phyloP scores from a whole-genome alignment of 345 rosid genomes.

The Populus ilicifolia region DNA sequence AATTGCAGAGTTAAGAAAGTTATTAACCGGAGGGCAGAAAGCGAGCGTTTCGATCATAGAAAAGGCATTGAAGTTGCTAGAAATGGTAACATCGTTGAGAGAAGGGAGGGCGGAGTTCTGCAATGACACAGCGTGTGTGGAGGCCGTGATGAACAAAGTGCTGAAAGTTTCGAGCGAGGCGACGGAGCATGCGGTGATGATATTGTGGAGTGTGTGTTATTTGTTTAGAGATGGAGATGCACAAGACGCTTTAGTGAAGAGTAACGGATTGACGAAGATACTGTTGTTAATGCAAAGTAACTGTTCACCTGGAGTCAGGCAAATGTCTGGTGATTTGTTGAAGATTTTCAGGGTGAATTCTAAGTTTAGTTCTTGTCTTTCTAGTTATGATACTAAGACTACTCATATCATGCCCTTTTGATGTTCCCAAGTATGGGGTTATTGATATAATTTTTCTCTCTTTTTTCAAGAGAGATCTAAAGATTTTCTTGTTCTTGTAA shows the following conservation, averaged over 20 bases:
- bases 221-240: slow-evolving; percentile 58
- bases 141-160: slow-evolving; percentile 60
- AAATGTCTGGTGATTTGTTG: slow-evolving; percentile 69
- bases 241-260: slow-evolving; percentile 53
- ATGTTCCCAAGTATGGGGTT: slow-evolving; percentile 9
- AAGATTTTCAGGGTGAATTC: slow-evolving; percentile 56
- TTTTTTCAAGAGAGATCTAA: not conserved
- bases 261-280: slow-evolving; percentile 68
- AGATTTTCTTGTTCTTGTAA: slow-evolving; percentile 26
- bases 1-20: slow-evolving; percentile 38
- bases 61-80: slow-evolving; percentile 67
- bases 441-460: not conserved
- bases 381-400: slow-evolving; percentile 79
- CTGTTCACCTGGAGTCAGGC: slow-evolving; percentile 61
- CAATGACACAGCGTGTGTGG: slow-evolving; percentile 39
- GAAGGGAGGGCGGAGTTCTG: slow-evolving; percentile 66
- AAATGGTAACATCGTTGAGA: slow-evolving; percentile 45
- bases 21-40: slow-evolving; percentile 34
- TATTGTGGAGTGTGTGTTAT: slow-evolving; percentile 73
- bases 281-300: slow-evolving; percentile 84
- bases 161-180: slow-evolving; percentile 66
- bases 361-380: slow-evolving; percentile 35
- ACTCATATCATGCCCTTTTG: slow-evolving; percentile 91
- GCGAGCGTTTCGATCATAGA: slow-evolving; percentile 41
- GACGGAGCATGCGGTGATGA: slow-evolving; percentile 81